Evolutionary conservation across 2,329 filamentous ascomycete species (phyloP).

Genomic region (Rhynchosporium agropyri): DNA sequence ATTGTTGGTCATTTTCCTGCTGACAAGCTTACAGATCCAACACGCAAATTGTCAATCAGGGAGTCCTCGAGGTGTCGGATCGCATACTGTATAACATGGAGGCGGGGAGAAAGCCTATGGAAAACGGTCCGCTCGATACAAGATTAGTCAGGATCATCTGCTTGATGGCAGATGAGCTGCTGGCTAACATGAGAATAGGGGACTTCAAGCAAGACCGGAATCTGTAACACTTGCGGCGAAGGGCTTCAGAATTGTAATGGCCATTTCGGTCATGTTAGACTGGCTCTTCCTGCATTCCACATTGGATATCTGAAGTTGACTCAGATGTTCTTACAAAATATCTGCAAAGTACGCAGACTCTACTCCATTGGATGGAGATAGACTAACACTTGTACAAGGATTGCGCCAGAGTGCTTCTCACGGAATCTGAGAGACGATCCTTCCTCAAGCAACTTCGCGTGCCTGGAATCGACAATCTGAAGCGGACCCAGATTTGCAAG

Average conservation of each 20-base stretch:
- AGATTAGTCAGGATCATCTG: constrained; percentile 59
- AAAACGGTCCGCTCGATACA: constrained; percentile 84
- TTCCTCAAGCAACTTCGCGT: constrained; percentile 81
- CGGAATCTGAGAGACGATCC: constrained; percentile 74
- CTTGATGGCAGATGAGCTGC: constrained; percentile 16
- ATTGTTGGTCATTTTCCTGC: constrained; percentile 14
- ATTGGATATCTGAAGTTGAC: constrained; percentile 95
- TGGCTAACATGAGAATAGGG: constrained; percentile 52
- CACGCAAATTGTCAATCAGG: constrained; percentile 94
- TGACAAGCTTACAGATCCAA: constrained; percentile 64
- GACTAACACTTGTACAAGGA: constrained; percentile 50
- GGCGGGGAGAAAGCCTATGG: constrained; percentile 72
- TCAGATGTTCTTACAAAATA: constrained; percentile 87
- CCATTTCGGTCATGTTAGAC: constrained; percentile 90
- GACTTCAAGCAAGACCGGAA: constrained; percentile 79
- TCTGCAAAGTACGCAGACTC: constrained; percentile 70
- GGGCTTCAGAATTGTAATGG: constrained; percentile 84
- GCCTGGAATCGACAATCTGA: constrained; percentile 83
- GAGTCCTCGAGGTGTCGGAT: constrained; percentile 92
- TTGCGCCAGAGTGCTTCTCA: constrained; percentile 81
- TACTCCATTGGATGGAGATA: constrained; percentile 16
- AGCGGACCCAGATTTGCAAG: constrained; percentile 81
- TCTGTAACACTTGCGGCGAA: constrained; percentile 82
- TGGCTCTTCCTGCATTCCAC: constrained; percentile 91
- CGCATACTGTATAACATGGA: constrained; percentile 90